phyloP scores from a whole-genome alignment of 2,329 filamentous ascomycete species.

The Colletotrichum shisoi region DNA sequence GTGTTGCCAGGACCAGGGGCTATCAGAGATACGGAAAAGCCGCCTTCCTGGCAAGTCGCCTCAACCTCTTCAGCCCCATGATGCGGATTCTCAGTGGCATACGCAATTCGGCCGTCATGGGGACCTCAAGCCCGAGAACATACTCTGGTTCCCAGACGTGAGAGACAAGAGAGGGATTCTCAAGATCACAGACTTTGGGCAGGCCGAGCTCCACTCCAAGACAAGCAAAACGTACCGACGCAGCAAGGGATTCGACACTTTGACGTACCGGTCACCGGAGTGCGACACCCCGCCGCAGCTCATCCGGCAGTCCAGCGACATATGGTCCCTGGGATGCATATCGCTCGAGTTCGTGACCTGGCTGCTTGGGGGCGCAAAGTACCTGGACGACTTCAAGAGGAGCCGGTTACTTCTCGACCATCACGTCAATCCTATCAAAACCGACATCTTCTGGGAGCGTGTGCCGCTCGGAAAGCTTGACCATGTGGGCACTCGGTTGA shows the following conservation, averaged over 20 bases:
- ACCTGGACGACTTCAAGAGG: too few species aligned
- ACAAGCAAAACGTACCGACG: background rate
- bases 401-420: too few species aligned
- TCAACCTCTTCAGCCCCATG: too few species aligned
- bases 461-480: too few species aligned
- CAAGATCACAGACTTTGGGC: background rate
- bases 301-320: constrained; percentile 1
- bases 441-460: too few species aligned
- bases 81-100: too few species aligned
- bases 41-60: too few species aligned
- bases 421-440: too few species aligned
- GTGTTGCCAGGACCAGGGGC: too few species aligned
- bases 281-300: background rate
- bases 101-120: background rate
- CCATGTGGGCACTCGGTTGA: too few species aligned
- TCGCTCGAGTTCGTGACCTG: constrained; percentile 6
- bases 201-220: background rate
- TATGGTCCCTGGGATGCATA: background rate
- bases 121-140: background rate
- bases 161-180: background rate
- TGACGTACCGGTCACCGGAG: background rate
- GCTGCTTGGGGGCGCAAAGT: background rate
- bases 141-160: background rate
- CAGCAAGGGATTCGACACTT: background rate
- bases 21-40: too few species aligned